Conservation (phyloP, 257 asterid species). For the Linderniella brevidens region DNA sequence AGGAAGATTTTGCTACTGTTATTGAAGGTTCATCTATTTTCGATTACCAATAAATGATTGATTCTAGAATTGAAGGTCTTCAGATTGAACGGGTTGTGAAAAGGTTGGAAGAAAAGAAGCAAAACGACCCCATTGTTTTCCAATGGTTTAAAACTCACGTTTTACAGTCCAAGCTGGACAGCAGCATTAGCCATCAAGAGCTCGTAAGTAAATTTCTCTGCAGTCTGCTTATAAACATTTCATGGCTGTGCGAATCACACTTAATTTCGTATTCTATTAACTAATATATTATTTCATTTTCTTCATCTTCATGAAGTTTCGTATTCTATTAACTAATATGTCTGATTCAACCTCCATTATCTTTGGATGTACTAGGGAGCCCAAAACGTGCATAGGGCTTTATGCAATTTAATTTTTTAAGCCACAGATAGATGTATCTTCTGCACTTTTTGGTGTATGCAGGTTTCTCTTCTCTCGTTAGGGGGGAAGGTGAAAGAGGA, state of each 20-base stretch:
- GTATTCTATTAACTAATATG: too few relatives aligned
- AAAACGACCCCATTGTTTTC: constrained; percentile 35
- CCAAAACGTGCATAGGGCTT: too few relatives aligned
- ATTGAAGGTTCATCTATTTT: too few relatives aligned
- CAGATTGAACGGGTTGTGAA: constrained; percentile 54
- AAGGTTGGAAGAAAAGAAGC: constrained; percentile 55
- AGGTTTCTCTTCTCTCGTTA: constrained; percentile 65
- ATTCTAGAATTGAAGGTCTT: constrained; percentile 9
- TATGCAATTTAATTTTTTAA: too few relatives aligned
- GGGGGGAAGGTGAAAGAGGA: constrained; percentile 91
- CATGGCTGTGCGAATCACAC: background rate
- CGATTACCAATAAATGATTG: too few relatives aligned
- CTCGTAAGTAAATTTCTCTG: constrained; percentile 44
- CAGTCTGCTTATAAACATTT: constrained; percentile 4
- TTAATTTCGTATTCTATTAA: too few relatives aligned
- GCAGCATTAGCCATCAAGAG: constrained; percentile 73
- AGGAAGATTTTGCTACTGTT: too few relatives aligned
- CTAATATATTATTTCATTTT: too few relatives aligned
- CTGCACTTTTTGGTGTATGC: constrained; percentile 18
- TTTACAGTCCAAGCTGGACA: constrained; percentile 54
- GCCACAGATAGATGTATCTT: background rate
- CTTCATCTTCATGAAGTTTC: too few relatives aligned
- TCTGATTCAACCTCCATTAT: too few relatives aligned
- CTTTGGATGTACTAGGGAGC: too few relatives aligned
- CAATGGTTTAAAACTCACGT: constrained; percentile 81